These are phyloP conservation scores for Isabelozyma pseudorhagii DNA, from an alignment of 805 yeast genomes.

Conservation along the genomic window DNA sequence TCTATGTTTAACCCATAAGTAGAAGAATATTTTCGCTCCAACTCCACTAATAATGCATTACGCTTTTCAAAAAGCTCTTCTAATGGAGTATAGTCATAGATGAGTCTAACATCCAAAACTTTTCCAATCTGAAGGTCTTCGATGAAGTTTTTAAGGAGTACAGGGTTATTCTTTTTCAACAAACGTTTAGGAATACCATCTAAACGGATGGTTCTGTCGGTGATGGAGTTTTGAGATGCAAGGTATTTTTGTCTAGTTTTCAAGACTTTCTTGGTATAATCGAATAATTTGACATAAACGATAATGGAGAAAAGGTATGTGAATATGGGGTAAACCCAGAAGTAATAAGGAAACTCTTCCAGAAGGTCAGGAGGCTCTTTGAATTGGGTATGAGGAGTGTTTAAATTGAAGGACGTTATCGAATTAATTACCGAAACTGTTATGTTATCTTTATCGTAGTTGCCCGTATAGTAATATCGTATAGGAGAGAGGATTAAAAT, in stretches of 20 bases:
- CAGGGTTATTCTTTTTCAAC: conserved; percentile 33
- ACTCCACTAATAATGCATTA: conserved; percentile 18
- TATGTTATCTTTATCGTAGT: conserved; percentile 39
- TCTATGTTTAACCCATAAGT: conserved; percentile 42
- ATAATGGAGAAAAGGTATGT: conserved; percentile 52
- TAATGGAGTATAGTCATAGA: conserved; percentile 44
- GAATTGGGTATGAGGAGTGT: background rate
- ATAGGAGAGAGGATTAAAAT: conserved; percentile 34
- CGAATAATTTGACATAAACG: conserved; percentile 43
- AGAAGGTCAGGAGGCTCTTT: conserved; percentile 21
- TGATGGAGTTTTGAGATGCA: conserved; percentile 57
- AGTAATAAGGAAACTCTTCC: conserved; percentile 39
- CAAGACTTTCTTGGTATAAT: conserved; percentile 47
- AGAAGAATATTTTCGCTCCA: conserved; percentile 43
- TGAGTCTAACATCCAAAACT: conserved; percentile 48
- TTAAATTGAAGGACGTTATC: conserved; percentile 1
- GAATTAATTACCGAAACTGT: conserved; percentile 7
- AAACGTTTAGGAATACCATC: conserved; percentile 52
- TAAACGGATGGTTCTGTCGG: conserved; percentile 56
- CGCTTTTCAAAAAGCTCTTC: conserved; percentile 36
- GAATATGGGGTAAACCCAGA: conserved; percentile 54
- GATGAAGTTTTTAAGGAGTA: conserved; percentile 44
- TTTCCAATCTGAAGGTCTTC: conserved; percentile 55
- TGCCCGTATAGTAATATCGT: conserved; percentile 39
- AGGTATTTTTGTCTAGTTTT: conserved; percentile 54